phyloP scores from a whole-genome alignment of 2,329 filamentous ascomycete species.

The Fusarium dimerum region DNA sequence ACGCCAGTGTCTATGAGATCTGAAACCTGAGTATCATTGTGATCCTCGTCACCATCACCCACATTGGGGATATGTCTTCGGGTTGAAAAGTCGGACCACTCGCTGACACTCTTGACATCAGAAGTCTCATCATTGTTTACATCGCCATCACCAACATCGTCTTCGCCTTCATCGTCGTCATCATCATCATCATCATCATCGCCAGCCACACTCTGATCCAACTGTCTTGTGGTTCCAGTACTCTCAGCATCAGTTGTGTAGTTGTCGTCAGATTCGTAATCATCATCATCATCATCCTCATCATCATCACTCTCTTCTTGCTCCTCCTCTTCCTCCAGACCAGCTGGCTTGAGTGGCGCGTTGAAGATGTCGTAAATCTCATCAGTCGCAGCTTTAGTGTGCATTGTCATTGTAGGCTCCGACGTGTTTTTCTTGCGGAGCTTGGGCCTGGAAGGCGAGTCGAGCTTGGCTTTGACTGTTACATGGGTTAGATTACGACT shows the following conservation, averaged over 20 bases:
- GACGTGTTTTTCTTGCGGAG: slow-evolving; percentile 71
- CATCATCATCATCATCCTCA: slow-evolving; percentile 60
- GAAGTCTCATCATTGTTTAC: slow-evolving; percentile 49
- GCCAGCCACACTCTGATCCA: slow-evolving; percentile 50
- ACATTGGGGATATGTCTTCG: slow-evolving; percentile 66
- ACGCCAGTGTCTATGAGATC: slow-evolving; percentile 41
- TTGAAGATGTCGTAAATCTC: slow-evolving; percentile 99
- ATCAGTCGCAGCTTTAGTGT: slow-evolving; percentile 91
- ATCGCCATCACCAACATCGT: slow-evolving; percentile 40
- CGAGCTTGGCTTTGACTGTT: slow-evolving; percentile 86
- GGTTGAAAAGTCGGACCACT: slow-evolving; percentile 86
- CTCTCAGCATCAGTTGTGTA: slow-evolving; percentile 88
- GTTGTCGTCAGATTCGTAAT: slow-evolving; percentile 71
- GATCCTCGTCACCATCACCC: slow-evolving; percentile 35
- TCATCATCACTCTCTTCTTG: slow-evolving; percentile 50
- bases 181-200: slow-evolving; percentile 37
- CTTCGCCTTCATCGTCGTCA: slow-evolving; percentile 35
- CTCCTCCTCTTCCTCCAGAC: slow-evolving; percentile 37
- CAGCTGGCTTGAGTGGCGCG: slow-evolving; percentile 56
- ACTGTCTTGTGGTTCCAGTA: slow-evolving; percentile 73
- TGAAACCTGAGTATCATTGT: slow-evolving; percentile 38
- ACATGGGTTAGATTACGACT: slow-evolving; percentile 30
- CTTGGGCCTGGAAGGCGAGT: slow-evolving; percentile 85
- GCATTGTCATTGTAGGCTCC: slow-evolving; percentile 97
- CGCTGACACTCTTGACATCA: slow-evolving; percentile 67